Percentiles rank a stretch among this genome's conserved stretches.
Conservation (phyloP, 2,329 filamentous ascomycete genomes). For the Chalara sp. region DNA sequence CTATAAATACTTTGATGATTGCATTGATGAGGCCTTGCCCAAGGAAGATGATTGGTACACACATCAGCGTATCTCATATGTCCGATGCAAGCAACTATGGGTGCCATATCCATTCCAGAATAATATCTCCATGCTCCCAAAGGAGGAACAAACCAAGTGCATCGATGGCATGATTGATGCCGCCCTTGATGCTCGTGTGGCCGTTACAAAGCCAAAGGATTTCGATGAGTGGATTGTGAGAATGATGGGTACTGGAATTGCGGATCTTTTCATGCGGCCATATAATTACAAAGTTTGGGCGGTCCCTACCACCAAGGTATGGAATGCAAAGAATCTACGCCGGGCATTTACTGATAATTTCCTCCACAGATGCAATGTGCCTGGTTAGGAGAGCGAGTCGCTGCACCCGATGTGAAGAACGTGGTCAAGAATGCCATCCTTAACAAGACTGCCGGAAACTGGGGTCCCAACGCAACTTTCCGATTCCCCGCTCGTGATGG, state of each 20-base stretch:
- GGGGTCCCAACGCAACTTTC: conserved; percentile 98
- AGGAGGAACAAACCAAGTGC: conserved; percentile 92
- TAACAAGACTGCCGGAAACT: conserved; percentile 92
- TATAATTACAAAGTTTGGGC: conserved; percentile 99
- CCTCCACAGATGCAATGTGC: conserved; percentile 86
- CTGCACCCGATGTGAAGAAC: conserved; percentile 89
- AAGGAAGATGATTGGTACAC: conserved; percentile 93
- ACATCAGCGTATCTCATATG: conserved; percentile 98
- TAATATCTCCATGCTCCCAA: conserved; percentile 97
- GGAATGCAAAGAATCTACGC: background rate
- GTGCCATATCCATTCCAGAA: conserved; percentile 99
- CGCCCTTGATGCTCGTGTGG: conserved; percentile 76
- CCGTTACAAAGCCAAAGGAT: conserved; percentile 87
- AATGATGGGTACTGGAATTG: conserved; percentile 82
- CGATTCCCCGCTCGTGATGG: conserved; percentile 93
- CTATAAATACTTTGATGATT: conserved; percentile 99
- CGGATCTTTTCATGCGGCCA: conserved; percentile 95
- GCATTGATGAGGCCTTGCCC: conserved; percentile 92
- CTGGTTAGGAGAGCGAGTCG: conserved; percentile 98
- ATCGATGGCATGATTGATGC: conserved; percentile 96
- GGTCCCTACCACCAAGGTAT: conserved; percentile 90
- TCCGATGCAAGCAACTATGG: conserved; percentile 94
- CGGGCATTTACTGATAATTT: background rate
- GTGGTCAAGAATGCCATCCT: conserved; percentile 93
- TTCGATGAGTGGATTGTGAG: conserved; percentile 98